Evolutionary conservation across 75 land plant species (phyloP).

Genomic region (Sequoiadendron giganteum): DNA sequence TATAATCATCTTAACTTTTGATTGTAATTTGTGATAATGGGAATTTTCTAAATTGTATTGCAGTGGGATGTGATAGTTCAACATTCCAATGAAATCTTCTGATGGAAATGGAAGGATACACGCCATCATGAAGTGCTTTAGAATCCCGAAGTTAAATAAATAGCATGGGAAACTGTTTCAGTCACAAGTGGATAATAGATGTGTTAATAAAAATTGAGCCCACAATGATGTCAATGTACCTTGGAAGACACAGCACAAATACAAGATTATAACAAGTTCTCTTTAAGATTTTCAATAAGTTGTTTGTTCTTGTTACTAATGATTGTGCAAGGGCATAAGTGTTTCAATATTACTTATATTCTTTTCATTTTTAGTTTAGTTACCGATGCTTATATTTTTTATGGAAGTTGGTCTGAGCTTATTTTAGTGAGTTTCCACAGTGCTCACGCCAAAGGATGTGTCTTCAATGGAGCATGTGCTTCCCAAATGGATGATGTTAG

Average conservation of each 20-base stretch:
- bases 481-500: conserved; percentile 40
- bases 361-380: neutral
- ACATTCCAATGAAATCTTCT: neutral
- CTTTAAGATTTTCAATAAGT: neutral
- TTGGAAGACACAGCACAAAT: neutral
- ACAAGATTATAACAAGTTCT: neutral
- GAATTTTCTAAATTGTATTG: neutral
- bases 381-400: neutral
- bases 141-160: neutral
- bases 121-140: neutral
- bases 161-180: neutral
- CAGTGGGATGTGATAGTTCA: neutral
- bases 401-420: neutral
- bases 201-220: no score
- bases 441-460: conserved; percentile 51
- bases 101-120: neutral
- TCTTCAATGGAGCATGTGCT: conserved; percentile 57
- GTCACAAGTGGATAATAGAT: neutral
- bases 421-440: conserved; percentile 16
- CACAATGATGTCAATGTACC: neutral
- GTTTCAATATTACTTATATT: neutral
- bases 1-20: neutral
- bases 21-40: neutral
- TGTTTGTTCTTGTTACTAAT: neutral
- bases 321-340: neutral